Percentiles rank a stretch among this genome's conserved stretches.
These are phyloP conservation scores for Diplogelasinospora grovesii DNA, from an alignment of 495 filamentous ascomycete species.

Conservation along the genomic window DNA sequence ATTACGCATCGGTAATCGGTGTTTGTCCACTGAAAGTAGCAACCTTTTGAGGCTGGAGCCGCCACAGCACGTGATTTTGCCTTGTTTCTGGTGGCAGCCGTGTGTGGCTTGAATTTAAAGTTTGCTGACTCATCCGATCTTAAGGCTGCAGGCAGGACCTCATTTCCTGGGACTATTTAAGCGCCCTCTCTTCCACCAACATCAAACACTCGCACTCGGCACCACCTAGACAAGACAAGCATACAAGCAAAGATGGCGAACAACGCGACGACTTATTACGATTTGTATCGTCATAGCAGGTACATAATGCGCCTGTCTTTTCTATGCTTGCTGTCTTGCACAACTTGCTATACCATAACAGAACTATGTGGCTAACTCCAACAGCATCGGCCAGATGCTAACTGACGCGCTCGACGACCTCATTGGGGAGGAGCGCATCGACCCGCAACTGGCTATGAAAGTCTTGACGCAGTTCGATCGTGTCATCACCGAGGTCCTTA, in stretches of 20 bases:
- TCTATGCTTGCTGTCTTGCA: conserved; percentile 3
- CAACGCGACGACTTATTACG: conserved; percentile 62
- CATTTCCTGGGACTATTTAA: conserved; percentile 21
- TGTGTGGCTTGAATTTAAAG: no score
- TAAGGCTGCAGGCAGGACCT: conserved; percentile 1
- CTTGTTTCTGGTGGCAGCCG: no score
- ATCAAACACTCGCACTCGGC: neutral
- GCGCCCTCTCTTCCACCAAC: conserved; percentile 6
- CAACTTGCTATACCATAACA: conserved; percentile 6
- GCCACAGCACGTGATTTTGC: no score
- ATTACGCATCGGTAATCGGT: no score
- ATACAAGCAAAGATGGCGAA: conserved; percentile 24
- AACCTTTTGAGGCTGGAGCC: no score
- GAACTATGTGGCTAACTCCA: conserved; percentile 6
- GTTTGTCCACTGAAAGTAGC: no score
- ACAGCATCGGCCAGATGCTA: conserved; percentile 81
- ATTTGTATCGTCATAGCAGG: conserved; percentile 97
- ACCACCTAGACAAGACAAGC: neutral
- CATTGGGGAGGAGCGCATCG: conserved; percentile 86
- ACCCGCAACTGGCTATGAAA: conserved; percentile 98
- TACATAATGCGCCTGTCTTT: conserved; percentile 37
- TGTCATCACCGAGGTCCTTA: conserved; percentile 77
- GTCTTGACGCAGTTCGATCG: conserved; percentile 90
- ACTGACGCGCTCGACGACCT: conserved; percentile 95
- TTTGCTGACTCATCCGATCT: conserved; percentile 12